Evolutionary conservation across 1,139 yeast species (phyloP), one percentile per base, ranked within the genome.

Genomic region (Yamadazyma blattariae): DNA sequence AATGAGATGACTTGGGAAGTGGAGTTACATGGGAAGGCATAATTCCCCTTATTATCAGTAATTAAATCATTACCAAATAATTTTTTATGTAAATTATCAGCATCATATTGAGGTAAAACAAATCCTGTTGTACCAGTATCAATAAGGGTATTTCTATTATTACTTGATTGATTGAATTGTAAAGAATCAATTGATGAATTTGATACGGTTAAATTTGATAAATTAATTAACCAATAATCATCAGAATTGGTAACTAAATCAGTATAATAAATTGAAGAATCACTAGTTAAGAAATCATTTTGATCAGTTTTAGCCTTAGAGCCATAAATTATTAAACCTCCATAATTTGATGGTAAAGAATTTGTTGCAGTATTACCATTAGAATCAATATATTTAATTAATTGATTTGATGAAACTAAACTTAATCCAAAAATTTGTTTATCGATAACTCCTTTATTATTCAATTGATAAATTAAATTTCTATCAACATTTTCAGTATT

Each of bases 121-220:
- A 80, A 56, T 2, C 82, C 74, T 0, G 87, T 80, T 2, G 87
- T 79, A 13, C 87, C 88, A 10, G 85, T 77, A 50, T 81, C 89
- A 19, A 81, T 61, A 29, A 80, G 65, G 5, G 78, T 81, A 4
- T 59, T 50, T 52, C 79, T 62, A 18, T 57, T 45, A 8, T 36
- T 25, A 20, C 31, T 29, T 19, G 44, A 41, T 19, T 51, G 38
- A 29, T 39, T 44, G 40, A 41, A 37, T 8, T 25, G n/a, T n/a
- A 29, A 9, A 11, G 12, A 23, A 10, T 21, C 13, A n/a, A 20
- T 23, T 19, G 50, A 46, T 4, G 57, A 59, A 32, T 37, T 35
- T 9, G 33, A 36, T 4, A 68, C 52, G 27, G 46, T 55, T 11
- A 75, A 61, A 8, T 52, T 48, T 13, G 65, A 64, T 21, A 79